Evolutionary conservation across 2,329 filamentous ascomycete genomes (phyloP).

Genomic region (Rhinocladiella similis): DNA sequence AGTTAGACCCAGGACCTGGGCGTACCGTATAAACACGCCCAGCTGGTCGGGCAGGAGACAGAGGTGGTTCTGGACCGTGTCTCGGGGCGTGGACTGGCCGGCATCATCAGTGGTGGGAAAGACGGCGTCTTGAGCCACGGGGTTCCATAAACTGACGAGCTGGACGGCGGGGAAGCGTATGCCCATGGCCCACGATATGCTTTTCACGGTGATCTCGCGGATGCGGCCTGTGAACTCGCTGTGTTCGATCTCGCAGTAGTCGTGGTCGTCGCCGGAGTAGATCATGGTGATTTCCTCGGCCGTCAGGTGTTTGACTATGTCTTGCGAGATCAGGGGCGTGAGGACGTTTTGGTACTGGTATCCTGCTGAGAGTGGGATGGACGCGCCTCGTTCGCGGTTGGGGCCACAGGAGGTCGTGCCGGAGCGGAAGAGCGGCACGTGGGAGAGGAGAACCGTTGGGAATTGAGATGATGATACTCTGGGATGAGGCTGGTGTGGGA

Average conservation of each 20-base stretch:
- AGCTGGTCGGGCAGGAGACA: constrained; percentile 90
- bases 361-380: constrained; percentile 73
- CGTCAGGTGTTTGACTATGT: constrained; percentile 74
- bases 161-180: constrained; percentile 84
- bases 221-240: constrained; percentile 62
- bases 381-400: constrained; percentile 76
- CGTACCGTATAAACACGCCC: constrained; percentile 78
- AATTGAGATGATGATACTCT: constrained; percentile 44
- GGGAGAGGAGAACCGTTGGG: constrained; percentile 84
- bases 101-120: constrained; percentile 28
- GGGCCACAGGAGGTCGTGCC: constrained; percentile 86
- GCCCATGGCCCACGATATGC: constrained; percentile 94
- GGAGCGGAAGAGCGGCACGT: constrained; percentile 83
- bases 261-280: constrained; percentile 96
- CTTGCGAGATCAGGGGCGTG: constrained; percentile 70
- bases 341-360: constrained; percentile 98
- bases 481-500: not conserved
- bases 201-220: constrained; percentile 92
- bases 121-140: constrained; percentile 61
- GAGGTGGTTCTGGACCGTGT: constrained; percentile 81
- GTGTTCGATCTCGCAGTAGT: constrained; percentile 91
- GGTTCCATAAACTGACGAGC: constrained; percentile 89
- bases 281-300: constrained; percentile 70
- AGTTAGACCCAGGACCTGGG: constrained; percentile 59
- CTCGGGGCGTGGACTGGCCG: constrained; percentile 25